phyloP scores from a whole-genome alignment of 257 asterid genomes.

The Primulina eburnea region DNA sequence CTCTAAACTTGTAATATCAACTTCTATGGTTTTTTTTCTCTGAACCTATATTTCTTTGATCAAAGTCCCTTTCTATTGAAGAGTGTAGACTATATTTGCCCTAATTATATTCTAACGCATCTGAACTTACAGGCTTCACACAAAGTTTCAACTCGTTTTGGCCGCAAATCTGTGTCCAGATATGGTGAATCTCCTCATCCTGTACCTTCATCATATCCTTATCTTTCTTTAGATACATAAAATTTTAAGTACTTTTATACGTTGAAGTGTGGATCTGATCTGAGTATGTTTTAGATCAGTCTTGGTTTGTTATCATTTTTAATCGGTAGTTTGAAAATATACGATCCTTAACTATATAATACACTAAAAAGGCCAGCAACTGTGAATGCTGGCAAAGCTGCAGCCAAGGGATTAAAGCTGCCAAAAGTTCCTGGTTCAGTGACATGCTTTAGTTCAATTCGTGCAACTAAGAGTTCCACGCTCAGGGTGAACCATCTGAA shows the following conservation, averaged over 20 bases:
- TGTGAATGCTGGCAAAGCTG: constrained; percentile 44
- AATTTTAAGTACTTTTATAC: not conserved
- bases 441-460: constrained; percentile 43
- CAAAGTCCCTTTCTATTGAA: constrained; percentile 8
- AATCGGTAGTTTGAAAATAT: constrained; percentile 20
- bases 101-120: constrained; percentile 18
- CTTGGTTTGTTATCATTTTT: constrained; percentile 17
- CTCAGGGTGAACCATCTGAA: constrained; percentile 39
- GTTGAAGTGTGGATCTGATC: constrained; percentile 16
- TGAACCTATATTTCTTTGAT: not conserved
- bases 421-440: constrained; percentile 55
- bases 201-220: constrained; percentile 77
- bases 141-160: constrained; percentile 34
- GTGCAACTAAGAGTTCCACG: constrained; percentile 36
- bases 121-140: constrained; percentile 46
- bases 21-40: constrained; percentile 39
- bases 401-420: constrained; percentile 55
- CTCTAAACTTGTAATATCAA: constrained; percentile 28
- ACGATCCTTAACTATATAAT: constrained; percentile 50
- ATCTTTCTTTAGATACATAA: not conserved
- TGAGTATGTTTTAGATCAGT: constrained; percentile 1
- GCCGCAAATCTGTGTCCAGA: constrained; percentile 40
- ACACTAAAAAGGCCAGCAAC: constrained; percentile 75
- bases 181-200: constrained; percentile 48
- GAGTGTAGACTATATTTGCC: constrained; percentile 15